Base-by-base conservation (phyloP, 2,329 filamentous ascomycete species). In the Boeremia exigua region DNA sequence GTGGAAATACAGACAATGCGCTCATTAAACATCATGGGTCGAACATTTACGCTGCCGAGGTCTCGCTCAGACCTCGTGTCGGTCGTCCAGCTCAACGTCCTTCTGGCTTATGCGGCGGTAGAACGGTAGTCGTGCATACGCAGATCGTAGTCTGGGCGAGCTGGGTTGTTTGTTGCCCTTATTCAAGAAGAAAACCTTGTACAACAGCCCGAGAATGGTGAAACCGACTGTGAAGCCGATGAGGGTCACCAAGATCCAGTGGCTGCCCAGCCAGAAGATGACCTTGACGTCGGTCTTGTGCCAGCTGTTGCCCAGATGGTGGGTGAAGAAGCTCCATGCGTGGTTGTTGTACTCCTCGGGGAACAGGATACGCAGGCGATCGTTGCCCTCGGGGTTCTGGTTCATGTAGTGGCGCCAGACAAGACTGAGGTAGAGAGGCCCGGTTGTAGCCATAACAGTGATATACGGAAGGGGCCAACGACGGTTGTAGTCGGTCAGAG, bases 391-490 rank as follows among this genome's bases (percentile, higher is more conserved):
- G 10, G 75, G 81, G 38, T 77, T 78, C 15, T 79, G 77, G 30
- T 82, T 80, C 72, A 86, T 86, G 74, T 90, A 92, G 72, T 91
- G 86, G 69, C 89, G 86, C 87, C 89, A 90, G 56, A 91, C 83
- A 36, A 92, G 84, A 52, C 86, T 90, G 40, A 93, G 76, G 78
- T 91, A 93, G 28, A 93, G 78, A 0, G 90, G 90, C 0, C 90
- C 90, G 0, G 90, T 90, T 9, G 86, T 87, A 42, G 88, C 88
- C 90, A 93, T 93, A 66, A 93, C 88, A 23, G 88, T 91, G 67
- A 90, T 88, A 73, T 93, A 92, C 14, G 87, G 84, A 58, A 88
- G 72, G 34, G 86, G 69, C 89, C 89, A 93, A 60, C 84, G 84
- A 56, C 85, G 82, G 69, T 90, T 83, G 74, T 90, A 91, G 50